These are phyloP conservation scores for Phaeosphaeriaceae sp. DNA, from an alignment of 2,329 filamentous ascomycete genomes.

Conservation along the genomic window DNA sequence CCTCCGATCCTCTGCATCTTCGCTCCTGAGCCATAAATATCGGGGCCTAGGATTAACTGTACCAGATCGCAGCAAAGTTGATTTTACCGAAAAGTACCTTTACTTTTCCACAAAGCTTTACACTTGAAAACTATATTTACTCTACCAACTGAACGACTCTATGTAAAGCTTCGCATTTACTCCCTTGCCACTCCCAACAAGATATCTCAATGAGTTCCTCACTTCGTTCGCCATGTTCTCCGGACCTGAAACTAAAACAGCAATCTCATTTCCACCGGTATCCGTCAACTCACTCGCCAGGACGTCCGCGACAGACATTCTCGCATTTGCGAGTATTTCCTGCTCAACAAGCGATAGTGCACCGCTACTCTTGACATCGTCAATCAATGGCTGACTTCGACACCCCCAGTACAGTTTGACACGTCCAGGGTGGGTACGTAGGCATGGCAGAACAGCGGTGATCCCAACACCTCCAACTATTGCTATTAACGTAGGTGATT, in stretches of 20 bases:
- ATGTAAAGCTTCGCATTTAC: slow-evolving; percentile 8
- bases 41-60: too few species aligned
- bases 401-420: slow-evolving; percentile 13
- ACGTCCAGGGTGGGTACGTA: slow-evolving; percentile 10
- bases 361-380: slow-evolving; percentile 2
- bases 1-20: too few species aligned
- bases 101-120: too few species aligned
- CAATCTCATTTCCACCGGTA: slow-evolving; percentile 1
- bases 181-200: slow-evolving; percentile 5
- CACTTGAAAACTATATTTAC: too few species aligned
- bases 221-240: slow-evolving; percentile 12
- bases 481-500: slow-evolving; percentile 2
- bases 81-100: too few species aligned
- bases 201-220: slow-evolving; percentile 4
- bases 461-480: slow-evolving; percentile 15
- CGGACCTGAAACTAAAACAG: slow-evolving; percentile 12
- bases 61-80: too few species aligned
- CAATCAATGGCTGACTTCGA: slow-evolving; percentile 6
- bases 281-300: slow-evolving; percentile 6
- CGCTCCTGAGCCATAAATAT: too few species aligned
- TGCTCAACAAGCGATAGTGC: slow-evolving; percentile 4
- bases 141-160: slow-evolving; percentile 16
- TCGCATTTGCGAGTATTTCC: slow-evolving; percentile 7
- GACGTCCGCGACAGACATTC: slow-evolving; percentile 7
- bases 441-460: slow-evolving; percentile 12